phyloP scores from a whole-genome alignment of 2,329 filamentous ascomycete species.

The Xylaria multiplex region DNA sequence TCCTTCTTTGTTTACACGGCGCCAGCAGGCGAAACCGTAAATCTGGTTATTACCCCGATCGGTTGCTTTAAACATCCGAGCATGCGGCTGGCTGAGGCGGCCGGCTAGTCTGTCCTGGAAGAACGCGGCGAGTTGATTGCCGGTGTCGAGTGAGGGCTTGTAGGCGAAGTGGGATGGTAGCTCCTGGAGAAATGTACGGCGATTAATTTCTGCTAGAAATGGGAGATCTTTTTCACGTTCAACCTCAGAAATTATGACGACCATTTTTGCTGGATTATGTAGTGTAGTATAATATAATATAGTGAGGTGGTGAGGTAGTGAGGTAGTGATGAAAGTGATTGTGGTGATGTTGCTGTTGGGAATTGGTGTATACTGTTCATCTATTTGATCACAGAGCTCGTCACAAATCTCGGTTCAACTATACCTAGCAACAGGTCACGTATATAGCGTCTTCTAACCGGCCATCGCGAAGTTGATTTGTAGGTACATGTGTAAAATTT shows the following conservation, averaged over 20 bases:
- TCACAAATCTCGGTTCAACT: neutral
- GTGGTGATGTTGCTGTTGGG: neutral
- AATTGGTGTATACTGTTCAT: neutral
- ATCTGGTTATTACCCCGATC: slow-evolving; percentile 24
- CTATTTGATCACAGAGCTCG: neutral
- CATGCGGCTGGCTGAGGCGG: slow-evolving; percentile 23
- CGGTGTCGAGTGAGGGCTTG: slow-evolving; percentile 23
- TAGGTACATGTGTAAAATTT: neutral
- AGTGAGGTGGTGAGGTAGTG: too few species aligned
- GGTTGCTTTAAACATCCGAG: slow-evolving; percentile 28
- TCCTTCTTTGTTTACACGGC: slow-evolving; percentile 11
- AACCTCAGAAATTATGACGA: neutral
- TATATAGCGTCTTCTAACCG: too few species aligned
- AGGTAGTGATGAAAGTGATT: too few species aligned
- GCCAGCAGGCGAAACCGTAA: slow-evolving; percentile 28
- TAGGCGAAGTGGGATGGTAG: slow-evolving; percentile 22
- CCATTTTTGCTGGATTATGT: neutral
- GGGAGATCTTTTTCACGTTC: slow-evolving; percentile 20
- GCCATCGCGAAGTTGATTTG: neutral
- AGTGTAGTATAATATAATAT: neutral
- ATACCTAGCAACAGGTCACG: too few species aligned
- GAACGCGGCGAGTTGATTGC: slow-evolving; percentile 22
- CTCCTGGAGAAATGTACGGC: slow-evolving; percentile 25
- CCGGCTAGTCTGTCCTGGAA: slow-evolving; percentile 23
- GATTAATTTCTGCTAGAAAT: slow-evolving; percentile 29